phyloP scores from a whole-genome alignment of 1,284 basidiomycete genomes.

The Trametes pubescens region DNA sequence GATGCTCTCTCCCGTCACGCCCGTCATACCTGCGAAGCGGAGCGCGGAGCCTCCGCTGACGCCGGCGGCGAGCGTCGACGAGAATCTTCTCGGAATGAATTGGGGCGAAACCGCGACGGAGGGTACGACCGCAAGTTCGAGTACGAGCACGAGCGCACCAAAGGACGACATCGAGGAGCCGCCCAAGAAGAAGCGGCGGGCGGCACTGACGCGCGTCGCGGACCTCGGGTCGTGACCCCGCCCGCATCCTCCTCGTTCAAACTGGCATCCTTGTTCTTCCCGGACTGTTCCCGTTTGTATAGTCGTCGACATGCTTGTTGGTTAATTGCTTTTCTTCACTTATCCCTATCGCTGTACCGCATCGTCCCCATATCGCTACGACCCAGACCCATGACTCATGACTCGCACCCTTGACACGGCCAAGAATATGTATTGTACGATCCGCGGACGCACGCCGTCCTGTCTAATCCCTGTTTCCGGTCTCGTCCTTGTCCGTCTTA shows the following conservation, averaged over 20 bases:
- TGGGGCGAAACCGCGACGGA: slow-evolving; percentile 21
- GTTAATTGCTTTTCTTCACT: slow-evolving; percentile 6
- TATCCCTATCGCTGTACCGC: slow-evolving; percentile 25
- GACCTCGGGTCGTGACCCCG: slow-evolving; percentile 54
- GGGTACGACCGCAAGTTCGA: slow-evolving; percentile 11
- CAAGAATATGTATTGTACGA: neutral
- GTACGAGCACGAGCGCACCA: slow-evolving; percentile 10
- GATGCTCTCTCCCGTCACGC: slow-evolving; percentile 50
- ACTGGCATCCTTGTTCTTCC: neutral
- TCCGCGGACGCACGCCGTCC: neutral
- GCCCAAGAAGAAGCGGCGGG: slow-evolving; percentile 90
- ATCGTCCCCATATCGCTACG: slow-evolving; percentile 6
- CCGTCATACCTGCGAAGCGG: slow-evolving; percentile 61
- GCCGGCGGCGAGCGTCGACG: slow-evolving; percentile 57
- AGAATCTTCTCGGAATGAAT: slow-evolving; percentile 35
- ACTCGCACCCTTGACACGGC: neutral
- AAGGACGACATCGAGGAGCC: slow-evolving; percentile 42
- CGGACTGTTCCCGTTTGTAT: slow-evolving; percentile 4
- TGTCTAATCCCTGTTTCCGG: neutral
- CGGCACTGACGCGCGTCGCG: slow-evolving; percentile 78
- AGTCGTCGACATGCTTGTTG: neutral
- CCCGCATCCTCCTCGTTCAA: neutral
- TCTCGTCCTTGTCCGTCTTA: neutral
- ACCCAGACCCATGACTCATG: neutral
- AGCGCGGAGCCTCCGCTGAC: slow-evolving; percentile 56